phyloP scores from a whole-genome alignment of 345 rosid species.

The Isatis tinctoria region DNA sequence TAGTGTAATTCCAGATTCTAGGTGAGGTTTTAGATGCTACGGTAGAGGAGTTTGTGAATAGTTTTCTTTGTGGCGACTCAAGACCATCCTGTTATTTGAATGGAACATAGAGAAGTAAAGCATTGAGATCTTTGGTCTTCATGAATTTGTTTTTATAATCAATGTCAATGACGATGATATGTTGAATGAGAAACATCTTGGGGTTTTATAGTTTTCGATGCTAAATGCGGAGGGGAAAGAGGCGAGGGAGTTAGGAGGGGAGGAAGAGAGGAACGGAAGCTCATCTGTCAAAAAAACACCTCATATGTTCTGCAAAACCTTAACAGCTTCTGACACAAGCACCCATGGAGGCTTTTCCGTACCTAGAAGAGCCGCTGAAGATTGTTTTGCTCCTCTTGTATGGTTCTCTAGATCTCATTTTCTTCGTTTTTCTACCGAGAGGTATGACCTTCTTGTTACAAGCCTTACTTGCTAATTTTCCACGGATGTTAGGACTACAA shows the following conservation, averaged over 20 bases:
- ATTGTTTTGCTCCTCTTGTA: conserved; percentile 84
- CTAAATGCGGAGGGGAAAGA: conserved; percentile 49
- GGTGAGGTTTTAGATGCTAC: background rate
- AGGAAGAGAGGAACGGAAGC: conserved; percentile 53
- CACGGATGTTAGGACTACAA: conserved; percentile 60
- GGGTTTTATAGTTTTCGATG: conserved; percentile 42
- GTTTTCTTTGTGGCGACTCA: background rate
- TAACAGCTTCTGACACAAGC: conserved; percentile 91
- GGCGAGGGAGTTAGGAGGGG: conserved; percentile 41
- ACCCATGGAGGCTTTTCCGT: conserved; percentile 96
- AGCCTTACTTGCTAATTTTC: background rate
- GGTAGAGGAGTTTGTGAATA: background rate
- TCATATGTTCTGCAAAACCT: conserved; percentile 88
- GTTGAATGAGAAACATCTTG: conserved; percentile 10
- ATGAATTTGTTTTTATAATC: background rate
- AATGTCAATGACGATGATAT: background rate
- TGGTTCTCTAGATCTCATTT: background rate
- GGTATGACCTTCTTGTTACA: conserved; percentile 5
- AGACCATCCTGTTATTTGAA: background rate
- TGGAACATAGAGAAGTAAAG: background rate
- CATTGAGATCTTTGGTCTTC: background rate
- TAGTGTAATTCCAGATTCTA: background rate
- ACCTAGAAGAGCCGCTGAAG: conserved; percentile 89
- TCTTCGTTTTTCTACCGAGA: background rate
- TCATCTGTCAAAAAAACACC: conserved; percentile 56